Conservation (phyloP, 345 rosid genomes). For the Aethionema arabicum region DNA sequence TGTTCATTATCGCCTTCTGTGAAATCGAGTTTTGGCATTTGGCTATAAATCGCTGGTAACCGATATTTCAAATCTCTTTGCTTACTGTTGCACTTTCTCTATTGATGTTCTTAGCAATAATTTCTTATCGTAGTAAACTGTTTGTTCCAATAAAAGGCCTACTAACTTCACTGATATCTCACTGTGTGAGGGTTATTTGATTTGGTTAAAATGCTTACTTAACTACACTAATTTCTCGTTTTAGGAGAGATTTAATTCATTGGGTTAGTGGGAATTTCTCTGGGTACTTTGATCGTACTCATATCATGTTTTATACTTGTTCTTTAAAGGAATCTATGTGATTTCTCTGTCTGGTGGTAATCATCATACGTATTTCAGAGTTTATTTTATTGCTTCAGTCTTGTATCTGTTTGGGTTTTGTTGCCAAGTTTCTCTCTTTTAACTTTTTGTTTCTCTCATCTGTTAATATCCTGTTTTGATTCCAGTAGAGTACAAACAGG, state of each 20-base stretch:
- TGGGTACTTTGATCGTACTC: constrained; percentile 10
- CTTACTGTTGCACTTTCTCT: background rate
- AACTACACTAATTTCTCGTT: constrained; percentile 6
- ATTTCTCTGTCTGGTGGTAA: background rate
- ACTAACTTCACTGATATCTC: constrained; percentile 14
- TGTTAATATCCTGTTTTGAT: background rate
- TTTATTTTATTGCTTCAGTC: background rate
- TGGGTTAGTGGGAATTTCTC: background rate
- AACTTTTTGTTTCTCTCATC: constrained; percentile 1
- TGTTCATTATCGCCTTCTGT: background rate
- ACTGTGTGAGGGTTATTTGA: background rate
- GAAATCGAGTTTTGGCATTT: background rate
- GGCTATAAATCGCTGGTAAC: background rate
- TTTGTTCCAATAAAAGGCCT: background rate
- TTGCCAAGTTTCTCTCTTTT: background rate
- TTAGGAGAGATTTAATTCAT: background rate
- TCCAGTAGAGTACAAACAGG: constrained; percentile 25
- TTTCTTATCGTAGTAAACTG: constrained; percentile 3
- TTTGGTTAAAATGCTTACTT: background rate
- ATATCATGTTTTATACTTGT: background rate
- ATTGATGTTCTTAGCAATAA: constrained; percentile 1
- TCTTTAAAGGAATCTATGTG: background rate
- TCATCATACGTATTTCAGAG: background rate
- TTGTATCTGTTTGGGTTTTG: background rate
- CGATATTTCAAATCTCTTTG: background rate